Percentiles rank a stretch among this genome's conserved stretches.
phyloP scores from a whole-genome alignment of 2,329 filamentous ascomycete genomes.

The Beauveria sp. region DNA sequence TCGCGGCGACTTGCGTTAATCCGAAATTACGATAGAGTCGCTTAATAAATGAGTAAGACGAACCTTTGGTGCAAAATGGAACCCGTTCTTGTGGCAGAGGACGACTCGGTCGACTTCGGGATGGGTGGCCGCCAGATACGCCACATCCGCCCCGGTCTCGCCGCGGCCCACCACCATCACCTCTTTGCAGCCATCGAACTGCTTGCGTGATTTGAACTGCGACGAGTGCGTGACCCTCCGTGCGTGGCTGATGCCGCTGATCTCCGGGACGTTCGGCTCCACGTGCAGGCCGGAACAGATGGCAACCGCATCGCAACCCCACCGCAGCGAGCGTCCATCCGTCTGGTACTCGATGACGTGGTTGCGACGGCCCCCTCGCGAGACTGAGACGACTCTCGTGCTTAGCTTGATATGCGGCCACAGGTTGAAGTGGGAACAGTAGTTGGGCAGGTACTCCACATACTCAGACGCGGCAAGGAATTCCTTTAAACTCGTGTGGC shows the following conservation, averaged over 20 bases:
- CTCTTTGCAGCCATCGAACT: slow-evolving; percentile 31
- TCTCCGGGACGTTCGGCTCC: slow-evolving; percentile 27
- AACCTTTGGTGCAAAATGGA: slow-evolving; percentile 32
- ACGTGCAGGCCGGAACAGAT: slow-evolving; percentile 36
- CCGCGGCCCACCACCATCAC: slow-evolving; percentile 35
- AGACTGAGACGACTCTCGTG: slow-evolving; percentile 22
- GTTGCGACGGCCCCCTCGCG: not conserved
- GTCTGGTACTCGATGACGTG: slow-evolving; percentile 9
- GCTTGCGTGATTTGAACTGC: slow-evolving; percentile 27
- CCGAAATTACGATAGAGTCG: not conserved
- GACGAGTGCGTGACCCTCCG: slow-evolving; percentile 34
- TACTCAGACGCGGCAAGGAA: slow-evolving; percentile 32
- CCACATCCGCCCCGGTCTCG: slow-evolving; percentile 36
- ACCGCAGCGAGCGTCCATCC: slow-evolving; percentile 7
- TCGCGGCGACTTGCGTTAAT: not conserved
- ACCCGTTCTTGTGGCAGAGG: no score
- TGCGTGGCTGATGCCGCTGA: slow-evolving; percentile 29
- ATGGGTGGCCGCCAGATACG: no score
- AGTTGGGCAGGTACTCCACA: slow-evolving; percentile 31
- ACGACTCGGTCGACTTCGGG: no score
- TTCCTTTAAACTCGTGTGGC: slow-evolving; percentile 28
- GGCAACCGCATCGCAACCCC: slow-evolving; percentile 35
- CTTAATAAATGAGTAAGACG: no score
- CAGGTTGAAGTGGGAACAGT: slow-evolving; percentile 30
- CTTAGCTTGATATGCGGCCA: slow-evolving; percentile 28